phyloP scores from a whole-genome alignment of 176 grass and related monocot species.

The Carex kokanica region DNA sequence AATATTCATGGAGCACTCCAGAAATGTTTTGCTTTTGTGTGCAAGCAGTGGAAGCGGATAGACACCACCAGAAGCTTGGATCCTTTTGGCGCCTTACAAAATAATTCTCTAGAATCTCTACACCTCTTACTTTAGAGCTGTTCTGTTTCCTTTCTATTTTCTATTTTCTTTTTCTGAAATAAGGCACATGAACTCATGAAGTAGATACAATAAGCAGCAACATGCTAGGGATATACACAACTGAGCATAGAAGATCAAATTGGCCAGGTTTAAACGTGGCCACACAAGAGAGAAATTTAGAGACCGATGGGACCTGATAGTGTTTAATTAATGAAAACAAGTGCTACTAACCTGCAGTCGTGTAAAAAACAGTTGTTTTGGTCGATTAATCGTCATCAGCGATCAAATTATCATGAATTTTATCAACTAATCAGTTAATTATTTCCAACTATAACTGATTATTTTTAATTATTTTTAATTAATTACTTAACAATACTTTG shows the following conservation, averaged over 20 bases:
- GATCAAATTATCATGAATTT: no score
- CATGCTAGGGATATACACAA: not conserved
- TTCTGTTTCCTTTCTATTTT: not conserved
- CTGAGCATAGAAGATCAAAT: not conserved
- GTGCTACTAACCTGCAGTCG: no score
- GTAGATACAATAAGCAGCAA: not conserved
- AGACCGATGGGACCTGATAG: not conserved
- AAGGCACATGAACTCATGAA: no score
- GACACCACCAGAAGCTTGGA: not conserved
- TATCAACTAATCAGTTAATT: no score
- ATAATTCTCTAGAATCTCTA: not conserved
- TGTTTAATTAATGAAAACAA: not conserved
- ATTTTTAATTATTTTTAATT: no score
- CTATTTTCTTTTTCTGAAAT: no score
- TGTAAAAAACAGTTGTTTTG: no score
- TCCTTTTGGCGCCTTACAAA: not conserved
- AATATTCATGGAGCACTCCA: no score
- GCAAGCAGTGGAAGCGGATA: not conserved
- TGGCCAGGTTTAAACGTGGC: not conserved
- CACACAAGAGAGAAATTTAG: not conserved
- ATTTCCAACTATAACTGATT: no score
- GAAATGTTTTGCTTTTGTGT: not conserved
- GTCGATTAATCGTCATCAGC: no score
- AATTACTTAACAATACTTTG: no score
- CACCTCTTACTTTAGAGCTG: not conserved